Conservation (phyloP, 2,329 filamentous ascomycete species). For the Fusarium sp. region DNA sequence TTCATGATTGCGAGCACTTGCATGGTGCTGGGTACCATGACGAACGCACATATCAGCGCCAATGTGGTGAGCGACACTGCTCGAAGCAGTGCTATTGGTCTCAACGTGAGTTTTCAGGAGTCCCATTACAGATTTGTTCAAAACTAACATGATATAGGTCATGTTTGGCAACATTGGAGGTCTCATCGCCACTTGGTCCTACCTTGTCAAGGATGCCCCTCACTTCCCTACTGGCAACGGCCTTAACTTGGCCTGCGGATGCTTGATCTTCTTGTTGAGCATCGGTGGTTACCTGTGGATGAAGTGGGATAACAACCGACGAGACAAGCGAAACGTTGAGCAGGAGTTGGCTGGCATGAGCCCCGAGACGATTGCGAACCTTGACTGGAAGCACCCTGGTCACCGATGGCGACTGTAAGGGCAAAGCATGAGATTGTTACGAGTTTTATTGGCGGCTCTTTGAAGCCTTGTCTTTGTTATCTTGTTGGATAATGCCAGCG, state of each 20-base stretch:
- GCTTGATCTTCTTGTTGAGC: conserved; percentile 63
- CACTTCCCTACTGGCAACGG: conserved; percentile 75
- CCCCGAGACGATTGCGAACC: conserved; percentile 64
- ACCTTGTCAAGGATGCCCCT: conserved; percentile 70
- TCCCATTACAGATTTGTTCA: rapidly evolving
- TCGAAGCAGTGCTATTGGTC: conserved; percentile 69
- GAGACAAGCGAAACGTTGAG: conserved; percentile 66
- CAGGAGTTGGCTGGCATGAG: conserved; percentile 65
- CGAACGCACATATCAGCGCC: conserved; percentile 70
- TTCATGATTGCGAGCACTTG: conserved; percentile 71
- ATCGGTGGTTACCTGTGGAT: conserved; percentile 68
- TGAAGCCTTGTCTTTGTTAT: neutral
- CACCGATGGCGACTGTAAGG: conserved; percentile 65
- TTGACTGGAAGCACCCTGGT: conserved; percentile 76
- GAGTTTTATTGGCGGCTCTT: neutral
- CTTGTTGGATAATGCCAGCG: neutral
- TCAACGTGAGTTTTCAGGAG: conserved; percentile 34
- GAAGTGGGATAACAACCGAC: conserved; percentile 68
- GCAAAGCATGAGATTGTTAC: neutral
- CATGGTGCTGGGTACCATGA: conserved; percentile 70
- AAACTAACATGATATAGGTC: conserved; percentile 28
- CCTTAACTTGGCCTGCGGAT: conserved; percentile 70
- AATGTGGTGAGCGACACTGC: conserved; percentile 75
- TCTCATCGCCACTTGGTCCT: conserved; percentile 72
- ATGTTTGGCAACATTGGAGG: conserved; percentile 65